Evolutionary conservation across 352 stramenopile genomes (phyloP), one percentile per base, ranked within the genome.

Genomic region (Aphanomyces invadans): DNA sequence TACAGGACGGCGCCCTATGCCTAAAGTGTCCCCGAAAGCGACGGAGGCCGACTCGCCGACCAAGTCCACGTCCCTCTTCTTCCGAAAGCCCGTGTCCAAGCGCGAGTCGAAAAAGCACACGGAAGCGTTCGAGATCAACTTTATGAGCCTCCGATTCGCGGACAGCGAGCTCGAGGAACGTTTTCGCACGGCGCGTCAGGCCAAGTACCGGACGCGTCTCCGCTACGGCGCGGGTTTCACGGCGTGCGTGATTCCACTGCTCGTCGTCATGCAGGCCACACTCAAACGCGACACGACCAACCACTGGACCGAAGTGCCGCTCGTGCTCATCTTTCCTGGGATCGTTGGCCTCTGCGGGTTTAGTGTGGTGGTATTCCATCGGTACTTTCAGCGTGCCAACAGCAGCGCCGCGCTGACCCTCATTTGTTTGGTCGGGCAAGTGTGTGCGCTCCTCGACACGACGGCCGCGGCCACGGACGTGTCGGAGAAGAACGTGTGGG

Each of bases 221-320:
- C 84, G 81, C 33, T 90, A 90, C 60, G 84, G 81, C 2, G 80
- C 81, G 10, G 80, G 73, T 0, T 88, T 91, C 65, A 91, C 84
- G 1, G 81, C 82, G 4, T 87, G 90, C 54, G 87, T 91, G 70
- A 93, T 93, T 54, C 79, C 84, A 66, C 71, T 93, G 55, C 73
- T 93, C 2, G 78, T 91, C n/a, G 79, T 93, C 69, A 89, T 90
- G 83, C 80, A 91, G 71, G 80, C 91, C 69, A 88, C 79, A 25
- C 88, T 91, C 70, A 90, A 93, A 72, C 81, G 85, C 28, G 81
- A 89, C 5, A 76, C 78, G 25, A 74, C 55, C 12, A 77, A 80
- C 12, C 78, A 83, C 45, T 93, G 82, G 84, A 87, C 81, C 0
- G 71, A 86, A 36, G 55, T 90, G 29, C 82, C 82, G 10, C 77